These are phyloP conservation scores for Phallus indusiatus DNA, from an alignment of 768 basidiomycete genomes.

Conservation along the genomic window DNA sequence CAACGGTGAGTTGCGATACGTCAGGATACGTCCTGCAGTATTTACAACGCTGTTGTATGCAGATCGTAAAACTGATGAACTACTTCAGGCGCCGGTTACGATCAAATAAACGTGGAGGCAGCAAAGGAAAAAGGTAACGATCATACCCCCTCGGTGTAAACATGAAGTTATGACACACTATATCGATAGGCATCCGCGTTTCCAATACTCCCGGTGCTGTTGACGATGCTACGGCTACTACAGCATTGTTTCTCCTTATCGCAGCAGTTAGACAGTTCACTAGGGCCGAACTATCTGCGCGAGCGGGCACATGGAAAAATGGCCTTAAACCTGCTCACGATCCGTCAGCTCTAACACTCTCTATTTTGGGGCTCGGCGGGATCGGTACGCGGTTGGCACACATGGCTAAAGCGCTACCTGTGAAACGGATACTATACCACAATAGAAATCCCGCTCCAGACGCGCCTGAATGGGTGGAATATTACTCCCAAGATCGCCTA, in stretches of 20 bases:
- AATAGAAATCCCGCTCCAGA: slow-evolving; percentile 46
- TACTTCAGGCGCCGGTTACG: slow-evolving; percentile 58
- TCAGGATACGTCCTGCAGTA: not conserved
- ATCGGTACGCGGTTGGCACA: slow-evolving; percentile 65
- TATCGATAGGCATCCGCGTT: slow-evolving; percentile 51
- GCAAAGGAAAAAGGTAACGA: slow-evolving; percentile 53
- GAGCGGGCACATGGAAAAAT: slow-evolving; percentile 50
- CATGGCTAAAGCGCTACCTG: slow-evolving; percentile 71
- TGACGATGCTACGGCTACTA: slow-evolving; percentile 86
- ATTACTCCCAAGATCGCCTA: slow-evolving; percentile 51
- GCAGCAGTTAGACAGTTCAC: slow-evolving; percentile 70
- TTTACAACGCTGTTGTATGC: not conserved
- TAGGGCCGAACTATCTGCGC: slow-evolving; percentile 48
- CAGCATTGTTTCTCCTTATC: slow-evolving; percentile 74
- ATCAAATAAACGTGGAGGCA: slow-evolving; percentile 75
- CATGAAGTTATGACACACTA: not conserved
- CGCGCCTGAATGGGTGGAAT: slow-evolving; percentile 68
- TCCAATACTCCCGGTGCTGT: slow-evolving; percentile 90
- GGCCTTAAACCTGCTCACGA: slow-evolving; percentile 45
- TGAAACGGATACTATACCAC: slow-evolving; percentile 77
- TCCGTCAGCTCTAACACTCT: slow-evolving; percentile 57
- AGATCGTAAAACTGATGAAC: not conserved
- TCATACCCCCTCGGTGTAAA: not conserved
- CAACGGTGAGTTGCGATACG: slow-evolving; percentile 40
- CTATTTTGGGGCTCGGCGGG: slow-evolving; percentile 68